Percentiles rank a stretch among this genome's conserved stretches.
Conservation (phyloP, 495 filamentous ascomycete species). For the Neurospora sp. region DNA sequence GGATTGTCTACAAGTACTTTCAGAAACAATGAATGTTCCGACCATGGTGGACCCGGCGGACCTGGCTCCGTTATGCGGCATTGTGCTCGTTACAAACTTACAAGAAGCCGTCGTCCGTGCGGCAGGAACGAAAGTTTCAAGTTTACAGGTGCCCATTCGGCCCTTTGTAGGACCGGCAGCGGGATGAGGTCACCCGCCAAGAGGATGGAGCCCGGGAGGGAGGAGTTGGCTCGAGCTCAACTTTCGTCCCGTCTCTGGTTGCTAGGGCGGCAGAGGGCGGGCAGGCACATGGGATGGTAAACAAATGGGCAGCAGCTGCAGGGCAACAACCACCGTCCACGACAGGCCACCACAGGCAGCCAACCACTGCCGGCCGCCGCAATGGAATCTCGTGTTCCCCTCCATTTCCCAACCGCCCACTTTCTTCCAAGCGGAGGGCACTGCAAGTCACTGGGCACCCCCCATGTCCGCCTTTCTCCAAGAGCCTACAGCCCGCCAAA, state of each 20-base stretch:
- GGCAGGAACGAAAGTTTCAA: background rate
- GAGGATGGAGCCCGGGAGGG: background rate
- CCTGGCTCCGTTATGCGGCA: background rate
- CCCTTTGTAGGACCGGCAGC: background rate
- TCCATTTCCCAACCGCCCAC: background rate
- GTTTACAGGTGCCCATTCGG: background rate
- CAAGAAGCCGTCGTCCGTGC: constrained; percentile 1
- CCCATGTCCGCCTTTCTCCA: background rate
- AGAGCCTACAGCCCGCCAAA: background rate
- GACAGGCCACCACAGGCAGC: background rate
- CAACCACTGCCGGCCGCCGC: background rate
- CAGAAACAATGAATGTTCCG: background rate
- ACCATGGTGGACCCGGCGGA: background rate
- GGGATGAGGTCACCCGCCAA: constrained; percentile 6
- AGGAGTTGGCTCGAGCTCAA: background rate
- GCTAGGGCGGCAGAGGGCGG: background rate
- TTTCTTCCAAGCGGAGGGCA: background rate
- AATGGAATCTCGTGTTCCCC: background rate
- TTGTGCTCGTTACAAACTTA: background rate
- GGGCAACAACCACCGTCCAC: background rate
- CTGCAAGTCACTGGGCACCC: background rate
- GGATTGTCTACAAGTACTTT: background rate
- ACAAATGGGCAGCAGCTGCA: background rate
- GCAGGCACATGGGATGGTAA: background rate
- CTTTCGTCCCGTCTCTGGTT: background rate